phyloP scores from a whole-genome alignment of 2,329 filamentous ascomycete species.

The Ophiostoma sp. region DNA sequence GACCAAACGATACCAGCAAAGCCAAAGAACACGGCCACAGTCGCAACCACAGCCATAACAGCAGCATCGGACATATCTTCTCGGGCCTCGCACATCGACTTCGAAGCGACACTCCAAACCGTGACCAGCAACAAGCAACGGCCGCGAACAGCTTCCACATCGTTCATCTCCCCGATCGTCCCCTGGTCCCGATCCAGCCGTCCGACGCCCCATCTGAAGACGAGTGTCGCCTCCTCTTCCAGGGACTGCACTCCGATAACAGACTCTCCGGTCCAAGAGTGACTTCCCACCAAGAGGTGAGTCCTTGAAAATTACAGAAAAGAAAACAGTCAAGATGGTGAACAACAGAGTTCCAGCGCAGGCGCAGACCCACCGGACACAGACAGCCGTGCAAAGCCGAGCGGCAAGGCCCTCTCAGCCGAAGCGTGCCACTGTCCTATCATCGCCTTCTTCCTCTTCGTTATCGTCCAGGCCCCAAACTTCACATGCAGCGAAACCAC shows the following conservation, averaged over 20 bases:
- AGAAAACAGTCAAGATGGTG: not conserved
- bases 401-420: no score
- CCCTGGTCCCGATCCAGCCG: slow-evolving; percentile 26
- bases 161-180: slow-evolving; percentile 35
- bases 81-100: slow-evolving; percentile 5
- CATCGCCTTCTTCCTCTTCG: not conserved
- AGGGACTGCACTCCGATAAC: not conserved
- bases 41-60: slow-evolving; percentile 7
- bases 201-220: slow-evolving; percentile 35
- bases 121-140: not conserved
- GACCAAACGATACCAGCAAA: not conserved
- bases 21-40: not conserved
- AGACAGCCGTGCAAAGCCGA: not conserved
- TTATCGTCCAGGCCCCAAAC: not conserved
- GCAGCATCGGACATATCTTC: slow-evolving; percentile 16
- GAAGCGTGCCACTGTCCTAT: not conserved
- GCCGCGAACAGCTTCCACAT: slow-evolving; percentile 19
- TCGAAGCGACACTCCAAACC: not conserved
- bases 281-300: slow-evolving; percentile 11
- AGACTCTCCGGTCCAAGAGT: not conserved
- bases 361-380: not conserved
- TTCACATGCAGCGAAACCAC: not conserved
- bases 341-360: not conserved
- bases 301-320: not conserved
- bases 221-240: slow-evolving; percentile 32